Conservation (phyloP, 1,139 yeast genomes). For the Geotrichum siamense region DNA sequence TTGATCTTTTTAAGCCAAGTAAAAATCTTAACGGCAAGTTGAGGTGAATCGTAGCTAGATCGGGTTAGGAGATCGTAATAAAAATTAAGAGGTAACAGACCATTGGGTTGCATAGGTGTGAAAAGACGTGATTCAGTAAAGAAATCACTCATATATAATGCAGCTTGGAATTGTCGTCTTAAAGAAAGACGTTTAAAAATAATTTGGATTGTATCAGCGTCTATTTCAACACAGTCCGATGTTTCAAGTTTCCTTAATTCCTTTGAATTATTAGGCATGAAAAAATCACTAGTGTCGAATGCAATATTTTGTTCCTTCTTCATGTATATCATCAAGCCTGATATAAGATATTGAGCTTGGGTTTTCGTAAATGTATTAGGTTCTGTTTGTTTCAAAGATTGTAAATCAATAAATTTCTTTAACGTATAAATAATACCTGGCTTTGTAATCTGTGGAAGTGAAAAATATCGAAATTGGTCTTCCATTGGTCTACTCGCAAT, state of each 20-base stretch:
- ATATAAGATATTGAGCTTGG: neutral
- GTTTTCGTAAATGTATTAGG: too few relatives aligned
- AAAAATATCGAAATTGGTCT: slow-evolving; percentile 16
- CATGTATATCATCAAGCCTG: neutral
- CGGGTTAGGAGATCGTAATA: slow-evolving; percentile 10
- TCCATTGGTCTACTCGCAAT: slow-evolving; percentile 15
- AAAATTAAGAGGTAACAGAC: slow-evolving; percentile 4
- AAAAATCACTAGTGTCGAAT: neutral
- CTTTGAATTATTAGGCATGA: neutral
- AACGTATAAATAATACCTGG: slow-evolving; percentile 12
- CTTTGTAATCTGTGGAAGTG: slow-evolving; percentile 9
- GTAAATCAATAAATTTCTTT: neutral
- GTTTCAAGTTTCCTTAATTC: neutral
- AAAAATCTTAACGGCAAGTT: neutral
- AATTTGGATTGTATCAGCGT: neutral
- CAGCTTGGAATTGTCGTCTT: slow-evolving; percentile 7
- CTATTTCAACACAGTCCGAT: neutral
- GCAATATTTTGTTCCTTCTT: neutral
- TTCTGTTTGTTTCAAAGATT: neutral
- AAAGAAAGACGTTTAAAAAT: slow-evolving; percentile 4
- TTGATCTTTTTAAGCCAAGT: slow-evolving; percentile 20
- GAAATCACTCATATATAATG: slow-evolving; percentile 1
- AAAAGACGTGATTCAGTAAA: neutral
- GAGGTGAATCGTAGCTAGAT: slow-evolving; percentile 11
- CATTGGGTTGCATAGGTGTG: neutral